Percentiles rank a stretch among this genome's conserved stretches.
These are phyloP conservation scores for Mycena capillaripes DNA, from an alignment of 768 basidiomycete genomes.

Conservation along the genomic window DNA sequence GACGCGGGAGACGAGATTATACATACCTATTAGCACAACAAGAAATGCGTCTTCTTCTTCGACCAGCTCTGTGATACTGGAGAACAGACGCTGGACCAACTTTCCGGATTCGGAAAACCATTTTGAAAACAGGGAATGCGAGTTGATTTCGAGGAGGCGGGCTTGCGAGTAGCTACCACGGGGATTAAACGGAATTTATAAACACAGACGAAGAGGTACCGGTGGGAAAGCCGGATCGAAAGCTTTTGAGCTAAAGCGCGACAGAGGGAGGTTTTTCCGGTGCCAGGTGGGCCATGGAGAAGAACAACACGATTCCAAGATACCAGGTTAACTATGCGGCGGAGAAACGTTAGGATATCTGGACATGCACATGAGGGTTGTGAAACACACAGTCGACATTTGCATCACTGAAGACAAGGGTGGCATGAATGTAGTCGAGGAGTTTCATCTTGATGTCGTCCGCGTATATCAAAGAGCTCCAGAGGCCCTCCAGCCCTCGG, in stretches of 20 bases:
- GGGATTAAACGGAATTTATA: slow-evolving; percentile 8
- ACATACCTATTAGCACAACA: slow-evolving; percentile 90
- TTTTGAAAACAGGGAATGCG: slow-evolving; percentile 96
- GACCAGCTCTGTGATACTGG: slow-evolving; percentile 88
- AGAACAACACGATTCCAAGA: slow-evolving; percentile 97
- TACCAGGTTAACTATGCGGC: slow-evolving; percentile 82
- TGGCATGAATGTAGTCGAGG: slow-evolving; percentile 95
- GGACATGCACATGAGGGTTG: slow-evolving; percentile 1
- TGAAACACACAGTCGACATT: slow-evolving; percentile 80
- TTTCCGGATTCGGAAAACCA: slow-evolving; percentile 99
- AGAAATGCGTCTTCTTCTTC: slow-evolving; percentile 95
- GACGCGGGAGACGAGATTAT: background rate
- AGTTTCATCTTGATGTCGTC: slow-evolving; percentile 88
- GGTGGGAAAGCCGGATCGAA: slow-evolving; percentile 88
- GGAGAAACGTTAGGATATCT: slow-evolving; percentile 1
- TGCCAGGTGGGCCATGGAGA: slow-evolving; percentile 96
- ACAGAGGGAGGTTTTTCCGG: slow-evolving; percentile 96
- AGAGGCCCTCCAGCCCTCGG: slow-evolving; percentile 87
- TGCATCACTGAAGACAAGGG: slow-evolving; percentile 92
- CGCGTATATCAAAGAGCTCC: slow-evolving; percentile 92
- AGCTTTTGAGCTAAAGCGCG: slow-evolving; percentile 96
- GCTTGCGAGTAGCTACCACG: slow-evolving; percentile 82
- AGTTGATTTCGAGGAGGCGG: slow-evolving; percentile 96
- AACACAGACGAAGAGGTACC: slow-evolving; percentile 57
- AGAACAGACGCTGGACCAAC: slow-evolving; percentile 94